These are phyloP conservation scores for Forsythia suspensa DNA, from an alignment of 257 asterid genomes.

Conservation along the genomic window DNA sequence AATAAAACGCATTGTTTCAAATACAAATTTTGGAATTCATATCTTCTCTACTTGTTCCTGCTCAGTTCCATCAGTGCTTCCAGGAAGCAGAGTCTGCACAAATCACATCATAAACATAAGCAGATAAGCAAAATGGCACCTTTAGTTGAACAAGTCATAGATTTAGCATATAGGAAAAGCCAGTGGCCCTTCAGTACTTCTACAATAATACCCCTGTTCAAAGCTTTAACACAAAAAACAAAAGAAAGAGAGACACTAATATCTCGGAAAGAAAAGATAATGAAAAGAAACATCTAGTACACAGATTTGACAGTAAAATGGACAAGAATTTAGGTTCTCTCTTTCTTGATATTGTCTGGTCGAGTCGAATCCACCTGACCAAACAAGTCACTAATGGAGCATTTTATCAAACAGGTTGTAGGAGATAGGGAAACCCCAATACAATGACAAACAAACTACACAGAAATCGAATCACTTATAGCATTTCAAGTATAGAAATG, in stretches of 20 bases:
- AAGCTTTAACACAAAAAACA: not conserved
- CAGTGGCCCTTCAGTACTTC: not conserved
- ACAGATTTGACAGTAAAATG: too few species aligned
- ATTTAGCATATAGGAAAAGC: too few species aligned
- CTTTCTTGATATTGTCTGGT: not conserved
- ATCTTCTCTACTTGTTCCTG: not conserved
- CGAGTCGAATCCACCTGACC: not conserved
- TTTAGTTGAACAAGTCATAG: not conserved
- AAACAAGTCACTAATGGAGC: not conserved
- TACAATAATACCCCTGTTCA: not conserved
- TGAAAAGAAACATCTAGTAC: not conserved
- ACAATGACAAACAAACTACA: not conserved
- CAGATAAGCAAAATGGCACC: not conserved
- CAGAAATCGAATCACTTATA: not conserved
- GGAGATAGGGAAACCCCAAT: not conserved
- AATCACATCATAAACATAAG: not conserved
- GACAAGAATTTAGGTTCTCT: too few species aligned
- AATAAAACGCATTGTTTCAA: not conserved
- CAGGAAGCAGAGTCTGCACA: not conserved
- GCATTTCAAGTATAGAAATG: not conserved
- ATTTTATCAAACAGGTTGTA: constrained; percentile 41
- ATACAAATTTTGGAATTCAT: not conserved
- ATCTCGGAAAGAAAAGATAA: not conserved
- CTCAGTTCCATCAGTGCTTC: not conserved
- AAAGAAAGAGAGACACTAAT: not conserved